Percentiles rank a stretch among this genome's conserved stretches.
These are phyloP conservation scores for Dactylellina haptotyla DNA, from an alignment of 2,329 filamentous ascomycete species.

Conservation along the genomic window DNA sequence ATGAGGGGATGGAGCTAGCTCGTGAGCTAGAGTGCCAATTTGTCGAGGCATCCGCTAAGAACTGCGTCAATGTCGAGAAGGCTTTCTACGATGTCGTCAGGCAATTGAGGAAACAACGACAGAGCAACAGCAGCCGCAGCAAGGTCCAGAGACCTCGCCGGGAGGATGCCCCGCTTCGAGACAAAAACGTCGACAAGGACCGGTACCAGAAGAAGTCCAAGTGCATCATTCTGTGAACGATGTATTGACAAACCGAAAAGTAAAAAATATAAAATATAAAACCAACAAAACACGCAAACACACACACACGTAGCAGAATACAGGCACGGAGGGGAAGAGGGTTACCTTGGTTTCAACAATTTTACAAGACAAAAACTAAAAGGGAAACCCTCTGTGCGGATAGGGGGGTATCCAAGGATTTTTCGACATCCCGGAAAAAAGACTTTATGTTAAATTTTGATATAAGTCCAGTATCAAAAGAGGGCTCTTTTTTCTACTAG, in stretches of 20 bases:
- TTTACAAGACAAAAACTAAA: neutral
- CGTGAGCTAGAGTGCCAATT: constrained; percentile 95
- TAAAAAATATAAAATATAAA: neutral
- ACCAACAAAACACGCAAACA: too few relatives aligned
- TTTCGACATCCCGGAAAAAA: constrained; percentile 19
- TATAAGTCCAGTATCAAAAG: constrained; percentile 38
- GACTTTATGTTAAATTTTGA: constrained; percentile 46
- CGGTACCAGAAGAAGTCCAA: constrained; percentile 41
- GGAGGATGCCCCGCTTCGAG: constrained; percentile 30
- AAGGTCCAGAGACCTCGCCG: constrained; percentile 42
- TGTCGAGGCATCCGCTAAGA: constrained; percentile 95
- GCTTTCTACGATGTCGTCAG: constrained; percentile 98
- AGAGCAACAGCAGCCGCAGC: constrained; percentile 60
- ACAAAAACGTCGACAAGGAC: constrained; percentile 39
- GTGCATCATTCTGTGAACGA: constrained; percentile 49
- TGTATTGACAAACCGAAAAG: constrained; percentile 5
- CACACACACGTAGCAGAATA: too few relatives aligned
- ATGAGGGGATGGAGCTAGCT: constrained; percentile 91
- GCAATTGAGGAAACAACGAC: constrained; percentile 84
- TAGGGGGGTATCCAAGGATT: constrained; percentile 6
- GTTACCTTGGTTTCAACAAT: neutral
- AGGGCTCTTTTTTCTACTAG: constrained; percentile 24
- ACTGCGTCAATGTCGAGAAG: constrained; percentile 98
- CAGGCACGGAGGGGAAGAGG: too few relatives aligned
- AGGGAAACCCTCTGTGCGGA: constrained; percentile 5